Percentiles rank a stretch among this genome's conserved stretches.
Evolutionary conservation across 2,329 filamentous ascomycete species (phyloP).

Genomic region (Fusarium sarcochroum): DNA sequence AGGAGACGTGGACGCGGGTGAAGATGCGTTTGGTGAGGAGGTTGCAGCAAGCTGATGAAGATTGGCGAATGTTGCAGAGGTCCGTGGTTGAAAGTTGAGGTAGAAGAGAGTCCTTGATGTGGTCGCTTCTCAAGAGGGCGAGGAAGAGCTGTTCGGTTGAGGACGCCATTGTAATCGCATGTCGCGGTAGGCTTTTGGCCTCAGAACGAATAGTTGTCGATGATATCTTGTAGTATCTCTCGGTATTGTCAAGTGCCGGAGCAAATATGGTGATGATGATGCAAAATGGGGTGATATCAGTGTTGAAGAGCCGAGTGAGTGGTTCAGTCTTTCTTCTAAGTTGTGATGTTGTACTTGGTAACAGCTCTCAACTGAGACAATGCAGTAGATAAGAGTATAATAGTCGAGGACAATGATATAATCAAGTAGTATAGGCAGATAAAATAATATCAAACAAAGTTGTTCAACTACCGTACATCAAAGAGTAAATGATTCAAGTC

Average conservation of each 20-base stretch:
- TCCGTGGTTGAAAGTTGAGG: slow-evolving; percentile 64
- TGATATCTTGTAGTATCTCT: slow-evolving; percentile 11
- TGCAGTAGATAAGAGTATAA: slow-evolving; percentile 5
- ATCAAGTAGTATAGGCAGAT: slow-evolving; percentile 17
- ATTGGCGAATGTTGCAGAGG: slow-evolving; percentile 73
- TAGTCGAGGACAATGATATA: slow-evolving; percentile 9
- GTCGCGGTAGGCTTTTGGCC: slow-evolving; percentile 50
- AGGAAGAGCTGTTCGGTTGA: slow-evolving; percentile 64
- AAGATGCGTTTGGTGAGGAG: slow-evolving; percentile 79
- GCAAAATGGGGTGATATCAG: slow-evolving; percentile 34
- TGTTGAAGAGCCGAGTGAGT: slow-evolving; percentile 9
- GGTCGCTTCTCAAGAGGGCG: slow-evolving; percentile 67
- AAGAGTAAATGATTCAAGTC: slow-evolving; percentile 22
- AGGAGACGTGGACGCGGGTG: slow-evolving; percentile 76
- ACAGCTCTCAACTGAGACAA: slow-evolving; percentile 30
- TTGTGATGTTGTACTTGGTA: slow-evolving; percentile 12
- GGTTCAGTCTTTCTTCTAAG: slow-evolving; percentile 14
- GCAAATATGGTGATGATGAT: slow-evolving; percentile 22
- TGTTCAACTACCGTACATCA: slow-evolving; percentile 23
- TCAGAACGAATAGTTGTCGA: slow-evolving; percentile 5
- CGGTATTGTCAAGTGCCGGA: slow-evolving; percentile 12
- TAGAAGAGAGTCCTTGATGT: slow-evolving; percentile 66
- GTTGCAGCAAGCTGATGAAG: slow-evolving; percentile 78
- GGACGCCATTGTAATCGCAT: slow-evolving; percentile 68
- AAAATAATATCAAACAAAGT: slow-evolving; percentile 6